These are phyloP conservation scores for Colletotrichum spinosum DNA, from an alignment of 2,329 filamentous ascomycete genomes.

Conservation along the genomic window DNA sequence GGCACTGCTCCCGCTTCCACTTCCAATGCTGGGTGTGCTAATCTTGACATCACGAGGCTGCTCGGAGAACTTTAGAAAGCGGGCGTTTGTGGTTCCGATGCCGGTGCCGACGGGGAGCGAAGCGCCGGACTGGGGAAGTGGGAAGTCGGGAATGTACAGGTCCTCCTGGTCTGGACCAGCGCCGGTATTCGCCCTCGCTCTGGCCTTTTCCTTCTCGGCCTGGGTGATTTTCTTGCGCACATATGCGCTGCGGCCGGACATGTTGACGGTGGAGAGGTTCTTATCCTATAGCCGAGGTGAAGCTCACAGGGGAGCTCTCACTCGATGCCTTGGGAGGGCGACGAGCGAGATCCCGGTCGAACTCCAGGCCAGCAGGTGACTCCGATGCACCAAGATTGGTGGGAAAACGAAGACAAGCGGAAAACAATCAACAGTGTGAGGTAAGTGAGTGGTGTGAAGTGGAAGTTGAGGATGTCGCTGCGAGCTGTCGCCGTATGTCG, in stretches of 20 bases:
- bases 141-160: slow-evolving; percentile 50
- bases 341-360: too few relatives aligned
- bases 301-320: background rate
- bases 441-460: too few relatives aligned
- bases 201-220: slow-evolving; percentile 52
- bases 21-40: slow-evolving; percentile 47
- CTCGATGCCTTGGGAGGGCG: background rate
- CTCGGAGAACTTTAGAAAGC: slow-evolving; percentile 60
- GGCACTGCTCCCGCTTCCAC: slow-evolving; percentile 53
- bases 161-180: slow-evolving; percentile 50
- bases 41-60: slow-evolving; percentile 46
- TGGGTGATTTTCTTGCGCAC: slow-evolving; percentile 70
- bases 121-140: slow-evolving; percentile 49
- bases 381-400: too few relatives aligned
- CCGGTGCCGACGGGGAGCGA: slow-evolving; percentile 48
- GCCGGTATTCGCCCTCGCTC: slow-evolving; percentile 50
- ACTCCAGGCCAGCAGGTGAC: too few relatives aligned
- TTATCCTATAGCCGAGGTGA: background rate
- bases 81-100: slow-evolving; percentile 56
- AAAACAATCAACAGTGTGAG: too few relatives aligned
- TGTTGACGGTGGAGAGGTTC: slow-evolving; percentile 43
- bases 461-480: too few relatives aligned
- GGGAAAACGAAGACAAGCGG: too few relatives aligned
- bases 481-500: too few relatives aligned
- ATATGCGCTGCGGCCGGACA: slow-evolving; percentile 70